Evolutionary conservation across 164 flowering plant species (phyloP), one percentile per base, ranked within the genome.

Genomic region (Litsea cubeba): DNA sequence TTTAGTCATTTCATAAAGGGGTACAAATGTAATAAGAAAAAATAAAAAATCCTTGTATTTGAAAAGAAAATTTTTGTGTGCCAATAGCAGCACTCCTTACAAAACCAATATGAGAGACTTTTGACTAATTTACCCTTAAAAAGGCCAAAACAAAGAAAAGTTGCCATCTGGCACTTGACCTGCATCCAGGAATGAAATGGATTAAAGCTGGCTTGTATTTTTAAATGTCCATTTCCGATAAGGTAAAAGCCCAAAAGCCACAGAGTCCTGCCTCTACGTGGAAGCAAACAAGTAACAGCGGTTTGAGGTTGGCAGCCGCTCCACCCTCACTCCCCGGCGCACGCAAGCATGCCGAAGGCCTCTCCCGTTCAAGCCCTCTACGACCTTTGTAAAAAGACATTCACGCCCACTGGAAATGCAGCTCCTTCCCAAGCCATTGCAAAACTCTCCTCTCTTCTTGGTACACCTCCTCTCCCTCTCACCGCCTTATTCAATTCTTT

Each of bases 361-460:
- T 64, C 82, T 63, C 76, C 88, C 22, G 82, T 93, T 72, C 96
- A 91, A 79, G 78, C 84, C 71, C 80, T 92, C 3, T 90, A 85
- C 75, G 91, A 88, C 50, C 81, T 89, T 49, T 92, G 95, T 83
- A 86, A 75, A 69, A 87, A 77, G 80, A 82, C 88, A 20, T 88
- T 91, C 66, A 69, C 90, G 50, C 84, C 92, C 62, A 74, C 89
- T 0, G 82, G 75, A 30, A 65, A 72, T 25, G 82, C 83, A 50
- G 79, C 88, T 67, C 79, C 95, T 75, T 74, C 90, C 71, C 84
- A 76, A 72, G 79, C 85, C 8, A 71, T 86, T 72, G 83, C 84
- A 5, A 90, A 83, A 50, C 83, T 91, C 60, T 78, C 78, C 77
- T 88, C 93, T 74, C 83, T 91, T 22, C 70, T 91, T 79, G 95